Evolutionary conservation across 2,329 filamentous ascomycete species (phyloP).

Genomic region (Tolypocladium guangdongense): DNA sequence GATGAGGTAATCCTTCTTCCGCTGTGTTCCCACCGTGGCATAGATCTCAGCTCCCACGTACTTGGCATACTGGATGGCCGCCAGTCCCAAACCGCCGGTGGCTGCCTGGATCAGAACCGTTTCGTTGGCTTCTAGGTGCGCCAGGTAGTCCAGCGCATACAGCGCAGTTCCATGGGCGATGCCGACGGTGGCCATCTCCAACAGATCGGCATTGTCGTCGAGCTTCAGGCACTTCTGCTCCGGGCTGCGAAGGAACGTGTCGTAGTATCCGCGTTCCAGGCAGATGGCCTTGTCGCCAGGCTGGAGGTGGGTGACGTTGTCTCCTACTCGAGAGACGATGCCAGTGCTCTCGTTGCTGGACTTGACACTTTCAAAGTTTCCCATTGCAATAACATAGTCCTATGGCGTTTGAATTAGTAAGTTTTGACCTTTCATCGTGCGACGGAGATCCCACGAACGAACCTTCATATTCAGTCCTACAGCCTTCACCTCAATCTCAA

Average conservation of each 20-base stretch:
- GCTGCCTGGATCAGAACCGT: conserved; percentile 19
- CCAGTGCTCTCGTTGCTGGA: conserved; percentile 14
- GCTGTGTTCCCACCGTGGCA: conserved; percentile 15
- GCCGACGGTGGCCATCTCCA: conserved; percentile 17
- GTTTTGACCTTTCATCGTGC: no score
- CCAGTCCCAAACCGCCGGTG: conserved; percentile 17
- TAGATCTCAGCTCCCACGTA: conserved; percentile 14
- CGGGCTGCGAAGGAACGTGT: conserved; percentile 13
- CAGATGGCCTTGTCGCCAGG: conserved; percentile 12
- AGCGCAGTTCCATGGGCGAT: conserved; percentile 8
- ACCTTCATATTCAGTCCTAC: conserved; percentile 7
- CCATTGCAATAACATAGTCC: conserved; percentile 13
- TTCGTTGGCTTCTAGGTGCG: conserved; percentile 19
- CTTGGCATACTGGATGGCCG: conserved; percentile 15
- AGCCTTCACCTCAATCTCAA: conserved; percentile 13
- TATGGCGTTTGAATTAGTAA: neutral
- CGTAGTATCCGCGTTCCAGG: conserved; percentile 15
- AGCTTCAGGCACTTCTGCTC: neutral
- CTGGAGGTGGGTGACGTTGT: conserved; percentile 2
- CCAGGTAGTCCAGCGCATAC: conserved; percentile 6
- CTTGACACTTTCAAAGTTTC: conserved; percentile 8
- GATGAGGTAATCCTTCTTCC: conserved; percentile 17
- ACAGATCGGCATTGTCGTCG: conserved; percentile 4
- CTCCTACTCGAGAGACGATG: conserved; percentile 9
- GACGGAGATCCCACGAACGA: conserved; percentile 1